phyloP scores from a whole-genome alignment of 2,329 filamentous ascomycete genomes.

The Arthrobotrys pseudoclavata region DNA sequence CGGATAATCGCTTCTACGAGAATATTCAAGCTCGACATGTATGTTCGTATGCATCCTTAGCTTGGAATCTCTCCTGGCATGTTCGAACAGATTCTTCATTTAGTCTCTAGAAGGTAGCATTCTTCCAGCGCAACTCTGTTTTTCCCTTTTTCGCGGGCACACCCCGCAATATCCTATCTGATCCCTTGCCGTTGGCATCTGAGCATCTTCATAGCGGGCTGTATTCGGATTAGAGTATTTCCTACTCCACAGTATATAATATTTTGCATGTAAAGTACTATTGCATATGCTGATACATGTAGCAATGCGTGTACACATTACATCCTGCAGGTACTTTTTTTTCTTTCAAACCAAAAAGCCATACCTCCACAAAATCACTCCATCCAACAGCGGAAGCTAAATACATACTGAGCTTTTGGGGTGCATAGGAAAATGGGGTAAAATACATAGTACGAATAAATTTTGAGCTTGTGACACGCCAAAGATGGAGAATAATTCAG shows the following conservation, averaged over 20 bases:
- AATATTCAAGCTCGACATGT: background rate
- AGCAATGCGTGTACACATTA: conserved; percentile 39
- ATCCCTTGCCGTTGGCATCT: conserved; percentile 20
- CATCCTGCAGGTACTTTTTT: conserved; percentile 41
- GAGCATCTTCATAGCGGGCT: conserved; percentile 32
- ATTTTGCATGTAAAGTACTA: conserved; percentile 35
- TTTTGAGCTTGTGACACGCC: conserved; percentile 24
- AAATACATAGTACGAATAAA: conserved; percentile 6
- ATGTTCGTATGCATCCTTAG: background rate
- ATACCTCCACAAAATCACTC: conserved; percentile 8
- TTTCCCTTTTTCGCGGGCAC: background rate
- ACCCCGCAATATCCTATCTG: conserved; percentile 58
- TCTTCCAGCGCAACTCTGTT: conserved; percentile 12
- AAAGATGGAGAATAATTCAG: conserved; percentile 24
- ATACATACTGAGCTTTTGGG: background rate
- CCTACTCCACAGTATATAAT: conserved; percentile 20
- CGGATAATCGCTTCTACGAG: conserved; percentile 12
- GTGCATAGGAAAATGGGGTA: conserved; percentile 13
- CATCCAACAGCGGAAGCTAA: background rate
- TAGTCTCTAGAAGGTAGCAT: background rate
- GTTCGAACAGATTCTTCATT: background rate
- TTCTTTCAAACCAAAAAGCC: background rate
- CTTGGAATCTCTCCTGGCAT: background rate
- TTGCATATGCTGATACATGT: conserved; percentile 45
- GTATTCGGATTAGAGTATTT: conserved; percentile 25